Evolutionary conservation across 345 rosid species (phyloP).

Genomic region (Mercurialis annua): DNA sequence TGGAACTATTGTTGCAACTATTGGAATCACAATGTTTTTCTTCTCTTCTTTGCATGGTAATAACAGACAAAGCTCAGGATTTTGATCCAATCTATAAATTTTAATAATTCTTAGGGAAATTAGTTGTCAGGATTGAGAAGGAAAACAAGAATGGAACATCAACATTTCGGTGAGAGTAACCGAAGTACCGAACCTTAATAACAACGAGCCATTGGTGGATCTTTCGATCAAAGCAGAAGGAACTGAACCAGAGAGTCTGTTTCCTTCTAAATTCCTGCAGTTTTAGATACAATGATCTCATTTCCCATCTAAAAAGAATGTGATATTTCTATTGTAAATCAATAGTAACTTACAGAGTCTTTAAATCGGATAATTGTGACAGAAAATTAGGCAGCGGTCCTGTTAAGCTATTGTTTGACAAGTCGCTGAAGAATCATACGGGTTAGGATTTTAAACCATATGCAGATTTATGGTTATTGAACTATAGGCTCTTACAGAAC

Average conservation of each 20-base stretch:
- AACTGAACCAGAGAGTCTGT: slow-evolving; percentile 31
- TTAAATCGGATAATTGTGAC: slow-evolving; percentile 32
- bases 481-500: too few species aligned
- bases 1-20: slow-evolving; percentile 29
- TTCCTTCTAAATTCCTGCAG: slow-evolving; percentile 33
- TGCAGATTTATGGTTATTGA: too few species aligned
- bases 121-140: neutral
- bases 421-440: slow-evolving; percentile 24
- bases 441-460: neutral
- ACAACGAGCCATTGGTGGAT: slow-evolving; percentile 12
- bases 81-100: slow-evolving; percentile 39
- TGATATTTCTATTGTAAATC: neutral
- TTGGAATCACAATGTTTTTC: slow-evolving; percentile 32
- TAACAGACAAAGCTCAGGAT: slow-evolving; percentile 37
- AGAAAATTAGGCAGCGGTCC: slow-evolving; percentile 32
- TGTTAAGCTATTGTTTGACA: slow-evolving; percentile 25
- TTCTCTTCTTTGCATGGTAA: slow-evolving; percentile 36
- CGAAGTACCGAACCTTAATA: slow-evolving; percentile 3
- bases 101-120: slow-evolving; percentile 4
- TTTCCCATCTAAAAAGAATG: neutral
- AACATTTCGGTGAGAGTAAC: too few species aligned
- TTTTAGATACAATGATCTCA: neutral
- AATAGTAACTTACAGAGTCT: slow-evolving; percentile 33
- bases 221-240: slow-evolving; percentile 25
- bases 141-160: neutral